phyloP scores from a whole-genome alignment of 768 basidiomycete genomes.

The Termitomyces sp. region DNA sequence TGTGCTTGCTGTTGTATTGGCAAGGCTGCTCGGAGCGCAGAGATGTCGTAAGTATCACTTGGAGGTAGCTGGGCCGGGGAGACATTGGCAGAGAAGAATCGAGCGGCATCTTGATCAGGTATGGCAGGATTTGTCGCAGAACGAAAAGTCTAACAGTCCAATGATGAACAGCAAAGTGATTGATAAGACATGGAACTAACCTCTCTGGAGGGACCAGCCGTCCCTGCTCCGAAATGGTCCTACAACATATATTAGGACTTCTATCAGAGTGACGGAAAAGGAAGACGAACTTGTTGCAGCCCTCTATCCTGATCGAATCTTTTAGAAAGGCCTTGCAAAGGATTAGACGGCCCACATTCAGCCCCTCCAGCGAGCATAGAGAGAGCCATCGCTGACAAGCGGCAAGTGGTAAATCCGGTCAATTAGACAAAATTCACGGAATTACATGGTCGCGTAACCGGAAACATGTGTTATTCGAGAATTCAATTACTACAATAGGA shows the following conservation, averaged over 20 bases:
- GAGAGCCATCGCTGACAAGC: constrained; percentile 47
- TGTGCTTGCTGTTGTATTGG: constrained; percentile 23
- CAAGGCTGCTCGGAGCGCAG: constrained; percentile 44
- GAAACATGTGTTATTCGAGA: constrained; percentile 15
- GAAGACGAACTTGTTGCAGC: constrained; percentile 55
- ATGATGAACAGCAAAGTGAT: not conserved
- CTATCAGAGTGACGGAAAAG: constrained; percentile 5
- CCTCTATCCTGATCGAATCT: constrained; percentile 76
- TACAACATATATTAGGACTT: constrained; percentile 19
- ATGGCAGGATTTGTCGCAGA: constrained; percentile 37
- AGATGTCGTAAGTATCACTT: constrained; percentile 50
- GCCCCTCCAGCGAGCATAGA: constrained; percentile 72
- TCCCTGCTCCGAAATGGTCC: constrained; percentile 65
- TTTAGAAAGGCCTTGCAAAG: constrained; percentile 75
- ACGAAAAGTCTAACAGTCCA: constrained; percentile 49
- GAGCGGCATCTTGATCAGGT: constrained; percentile 60
- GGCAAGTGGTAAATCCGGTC: not conserved
- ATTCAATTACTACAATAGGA: constrained; percentile 15
- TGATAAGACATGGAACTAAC: constrained; percentile 26
- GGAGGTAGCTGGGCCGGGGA: constrained; percentile 27
- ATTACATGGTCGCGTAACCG: not conserved
- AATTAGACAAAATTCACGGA: constrained; percentile 8
- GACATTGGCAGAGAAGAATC: constrained; percentile 52
- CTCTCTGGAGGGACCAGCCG: constrained; percentile 58
- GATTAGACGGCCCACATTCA: constrained; percentile 84